Base-by-base conservation (phyloP, 2,329 filamentous ascomycete genomes). In the Colletotrichum lini region DNA sequence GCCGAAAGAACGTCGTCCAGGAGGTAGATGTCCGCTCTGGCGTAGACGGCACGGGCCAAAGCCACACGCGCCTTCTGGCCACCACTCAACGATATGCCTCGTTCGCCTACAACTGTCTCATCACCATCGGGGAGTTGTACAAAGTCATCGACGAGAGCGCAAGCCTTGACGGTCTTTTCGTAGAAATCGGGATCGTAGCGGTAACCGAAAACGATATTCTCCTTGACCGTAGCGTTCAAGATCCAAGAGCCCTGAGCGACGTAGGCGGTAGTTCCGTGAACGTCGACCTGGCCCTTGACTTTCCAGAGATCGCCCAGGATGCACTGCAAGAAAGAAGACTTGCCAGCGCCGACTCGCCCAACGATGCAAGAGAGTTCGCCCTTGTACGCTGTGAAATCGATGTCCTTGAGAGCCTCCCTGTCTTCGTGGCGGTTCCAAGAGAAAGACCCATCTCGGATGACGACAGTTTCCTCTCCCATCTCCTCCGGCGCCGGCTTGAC, bases 201-300 rank as follows among this genome's bases (percentile, higher is more conserved):
- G 82, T 99, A 95, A 2, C 96, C 96, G 78, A 99, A 99, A 5
- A 98, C 87, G 76, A 99, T 98, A 79, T 99, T 99, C 79, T 99
- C 96, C 77, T 95, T 94, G 67, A 99, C 95, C 40, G 94, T 97
- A 10, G 96, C 96, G 79, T 99, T 99, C 91, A 98, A 96, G 63
- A 99, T 93, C 96, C 97, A 99, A 23, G 95, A 87, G 77, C 94
- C 91, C 80, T 99, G 97, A 18, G 95, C 94, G 70, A 97, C 96
- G 80, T 98, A 99, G 1, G 96, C 96, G 50, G 94, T 89, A 38
- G 88, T 90, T 57, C 96, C 97, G 75, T 93, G 91, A 12, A 99
- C 87, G 66, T 93, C 87, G 4, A 98, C 96, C 73, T 93, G 88
- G 58, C 96, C 96, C 72, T 93, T 91, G 60, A 92, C 87, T 80